Base-by-base conservation (phyloP, 2,329 filamentous ascomycete species). In the Exophiala spinifera region DNA sequence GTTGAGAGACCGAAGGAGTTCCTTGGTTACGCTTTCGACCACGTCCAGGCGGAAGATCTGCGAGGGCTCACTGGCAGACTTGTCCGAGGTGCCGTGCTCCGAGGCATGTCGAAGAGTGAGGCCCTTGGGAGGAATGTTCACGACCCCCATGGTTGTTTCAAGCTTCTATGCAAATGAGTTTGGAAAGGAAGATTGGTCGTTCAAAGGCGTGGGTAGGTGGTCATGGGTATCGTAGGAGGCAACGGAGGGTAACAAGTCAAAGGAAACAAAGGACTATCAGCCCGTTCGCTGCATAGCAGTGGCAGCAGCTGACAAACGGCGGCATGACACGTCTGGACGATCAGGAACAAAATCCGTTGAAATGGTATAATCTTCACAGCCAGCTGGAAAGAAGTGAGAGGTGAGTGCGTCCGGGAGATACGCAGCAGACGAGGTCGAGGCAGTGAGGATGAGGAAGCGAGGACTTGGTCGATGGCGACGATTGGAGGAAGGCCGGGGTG, bases 11-110 rank as follows among this genome's bases (percentile, higher is more conserved):
- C 73, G 69, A 28, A 78, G 69, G 25, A 78, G 67, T 46, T 78
- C 75, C 55, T 76, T 70, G 46, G 76, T 68, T 39, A 74, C 72
- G 50, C 59, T 69, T 63, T 74, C 71, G 21, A 70, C 66, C 52
- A 78, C 65, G 56, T 75, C 72, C 59, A 78, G 61, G 57, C 74
- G 74, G 69, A 78, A 74, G 51, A 76, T 70, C 64, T 77, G 75
- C 33, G 66, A 60, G 14, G 69, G 65, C 64, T 70, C 72, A 15
- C 42, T 46, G 3, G 40, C 44, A 3, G 43, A 31, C 45, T 60
- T 51, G 28, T 49, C 53, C 6, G 31, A 17, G 42, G 39, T 13
- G 31, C 49, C 20, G 23, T 36, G 31, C 43, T 55, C 37, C 44
- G 49, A 17, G 17, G 31, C 40, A 21, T 56, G 57, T 17, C 48